These are phyloP conservation scores for Starmerella tilneyi DNA, from an alignment of 805 yeast genomes.

Conservation along the genomic window DNA sequence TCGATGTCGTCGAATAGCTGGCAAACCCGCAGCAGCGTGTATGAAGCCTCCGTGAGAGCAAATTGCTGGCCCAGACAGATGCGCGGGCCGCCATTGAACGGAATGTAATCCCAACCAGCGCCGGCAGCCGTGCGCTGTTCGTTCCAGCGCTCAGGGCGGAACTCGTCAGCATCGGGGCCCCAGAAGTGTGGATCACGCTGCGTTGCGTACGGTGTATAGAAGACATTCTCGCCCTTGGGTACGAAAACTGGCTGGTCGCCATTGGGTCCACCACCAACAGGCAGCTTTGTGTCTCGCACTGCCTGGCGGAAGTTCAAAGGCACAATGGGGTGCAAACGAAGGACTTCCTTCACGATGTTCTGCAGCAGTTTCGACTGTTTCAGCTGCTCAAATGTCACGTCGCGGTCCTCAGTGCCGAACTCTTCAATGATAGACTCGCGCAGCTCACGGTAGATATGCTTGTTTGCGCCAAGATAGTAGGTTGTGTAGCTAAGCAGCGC, in stretches of 20 bases:
- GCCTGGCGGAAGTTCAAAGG: slow-evolving; percentile 42
- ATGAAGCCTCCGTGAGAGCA: slow-evolving; percentile 45
- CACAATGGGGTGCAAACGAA: slow-evolving; percentile 44
- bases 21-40: slow-evolving; percentile 35
- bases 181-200: slow-evolving; percentile 36
- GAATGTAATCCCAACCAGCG: slow-evolving; percentile 42
- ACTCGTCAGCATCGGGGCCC: slow-evolving; percentile 40
- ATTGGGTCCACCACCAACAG: slow-evolving; percentile 43
- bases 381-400: slow-evolving; percentile 39
- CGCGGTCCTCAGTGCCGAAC: slow-evolving; percentile 30
- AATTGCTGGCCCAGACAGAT: slow-evolving; percentile 49
- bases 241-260: slow-evolving; percentile 34
- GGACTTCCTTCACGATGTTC: slow-evolving; percentile 40
- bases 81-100: slow-evolving; percentile 49
- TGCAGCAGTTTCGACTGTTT: slow-evolving; percentile 41
- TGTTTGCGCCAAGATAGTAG: slow-evolving; percentile 38
- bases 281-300: slow-evolving; percentile 39
- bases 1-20: slow-evolving; percentile 29
- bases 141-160: slow-evolving; percentile 43
- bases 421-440: slow-evolving; percentile 34
- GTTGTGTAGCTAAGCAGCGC: slow-evolving; percentile 39
- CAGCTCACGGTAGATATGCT: slow-evolving; percentile 29
- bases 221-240: slow-evolving; percentile 37
- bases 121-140: slow-evolving; percentile 27
- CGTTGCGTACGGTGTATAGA: slow-evolving; percentile 35